Evolutionary conservation across 2,329 filamentous ascomycete genomes (phyloP).

Genomic region (Epichloe glyceriae): DNA sequence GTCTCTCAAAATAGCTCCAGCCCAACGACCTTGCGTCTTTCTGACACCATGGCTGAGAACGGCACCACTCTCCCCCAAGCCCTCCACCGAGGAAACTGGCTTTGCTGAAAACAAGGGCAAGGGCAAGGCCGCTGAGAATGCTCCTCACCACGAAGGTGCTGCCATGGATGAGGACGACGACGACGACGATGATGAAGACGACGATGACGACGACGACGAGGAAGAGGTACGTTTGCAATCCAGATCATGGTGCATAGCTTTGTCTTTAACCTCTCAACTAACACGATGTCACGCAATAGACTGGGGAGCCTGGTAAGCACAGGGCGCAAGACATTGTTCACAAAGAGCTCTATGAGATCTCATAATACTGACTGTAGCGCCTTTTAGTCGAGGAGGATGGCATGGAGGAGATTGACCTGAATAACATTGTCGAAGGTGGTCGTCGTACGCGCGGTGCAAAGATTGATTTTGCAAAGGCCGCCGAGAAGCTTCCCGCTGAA

Average conservation of each 20-base stretch:
- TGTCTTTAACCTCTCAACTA: slow-evolving; percentile 8
- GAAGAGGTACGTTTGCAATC: slow-evolving; percentile 16
- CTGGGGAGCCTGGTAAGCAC: slow-evolving; percentile 18
- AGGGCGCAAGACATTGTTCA: background rate
- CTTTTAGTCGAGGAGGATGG: slow-evolving; percentile 51
- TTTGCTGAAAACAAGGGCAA: slow-evolving; percentile 63
- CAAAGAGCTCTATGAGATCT: background rate
- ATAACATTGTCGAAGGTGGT: slow-evolving; percentile 70
- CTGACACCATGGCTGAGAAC: slow-evolving; percentile 32
- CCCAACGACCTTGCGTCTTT: background rate
- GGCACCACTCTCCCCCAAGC: slow-evolving; percentile 34
- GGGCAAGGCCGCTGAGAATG: slow-evolving; percentile 55
- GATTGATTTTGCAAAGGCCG: slow-evolving; percentile 89
- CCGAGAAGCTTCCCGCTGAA: slow-evolving; percentile 56
- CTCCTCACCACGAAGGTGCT: slow-evolving; percentile 35
- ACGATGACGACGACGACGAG: slow-evolving; percentile 30
- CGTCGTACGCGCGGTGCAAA: slow-evolving; percentile 81
- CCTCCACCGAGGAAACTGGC: slow-evolving; percentile 23
- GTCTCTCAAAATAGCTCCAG: background rate
- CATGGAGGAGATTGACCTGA: slow-evolving; percentile 80
- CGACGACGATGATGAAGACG: slow-evolving; percentile 48
- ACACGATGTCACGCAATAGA: slow-evolving; percentile 12
- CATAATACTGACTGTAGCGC: background rate
- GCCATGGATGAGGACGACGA: slow-evolving; percentile 67
- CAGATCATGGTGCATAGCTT: background rate